phyloP scores from a whole-genome alignment of 371 early-diverging fungal species.

The Zancudomyces culisetae region DNA sequence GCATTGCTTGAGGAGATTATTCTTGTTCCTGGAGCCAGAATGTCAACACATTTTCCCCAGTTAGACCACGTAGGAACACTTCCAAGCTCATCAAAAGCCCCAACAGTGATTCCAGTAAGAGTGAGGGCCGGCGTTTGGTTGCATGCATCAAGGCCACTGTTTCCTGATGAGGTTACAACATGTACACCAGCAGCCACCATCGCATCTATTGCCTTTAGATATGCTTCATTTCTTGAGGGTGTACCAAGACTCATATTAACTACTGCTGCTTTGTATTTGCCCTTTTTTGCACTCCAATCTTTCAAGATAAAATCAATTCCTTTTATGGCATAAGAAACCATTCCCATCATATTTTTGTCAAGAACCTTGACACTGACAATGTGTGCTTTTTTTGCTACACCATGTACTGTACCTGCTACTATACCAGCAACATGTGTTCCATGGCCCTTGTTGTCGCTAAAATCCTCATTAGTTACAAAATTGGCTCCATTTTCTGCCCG shows the following conservation, averaged over 20 bases:
- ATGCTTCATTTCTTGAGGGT: constrained; percentile 64
- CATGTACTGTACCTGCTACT: constrained; percentile 68
- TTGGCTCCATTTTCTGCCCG: constrained; percentile 70
- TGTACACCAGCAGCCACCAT: constrained; percentile 65
- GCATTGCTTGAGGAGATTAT: constrained; percentile 82
- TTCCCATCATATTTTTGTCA: constrained; percentile 62
- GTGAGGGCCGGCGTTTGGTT: constrained; percentile 85
- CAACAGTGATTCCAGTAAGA: constrained; percentile 86
- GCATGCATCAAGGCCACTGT: constrained; percentile 90
- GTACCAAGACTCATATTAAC: constrained; percentile 93
- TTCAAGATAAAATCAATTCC: constrained; percentile 49
- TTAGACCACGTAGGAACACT: constrained; percentile 82
- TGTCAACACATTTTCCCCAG: constrained; percentile 79
- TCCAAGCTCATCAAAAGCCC: constrained; percentile 68
- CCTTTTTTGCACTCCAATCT: constrained; percentile 26
- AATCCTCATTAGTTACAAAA: constrained; percentile 46
- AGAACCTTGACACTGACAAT: constrained; percentile 88
- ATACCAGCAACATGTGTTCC: constrained; percentile 93
- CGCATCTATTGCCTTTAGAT: constrained; percentile 63
- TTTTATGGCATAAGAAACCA: constrained; percentile 53
- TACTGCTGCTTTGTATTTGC: constrained; percentile 35
- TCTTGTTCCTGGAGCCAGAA: constrained; percentile 88
- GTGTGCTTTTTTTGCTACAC: constrained; percentile 80
- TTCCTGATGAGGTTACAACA: constrained; percentile 97
- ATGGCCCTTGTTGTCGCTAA: constrained; percentile 70